These are phyloP conservation scores for Platanus orientalis DNA, from an alignment of 164 flowering plant genomes.

Conservation along the genomic window DNA sequence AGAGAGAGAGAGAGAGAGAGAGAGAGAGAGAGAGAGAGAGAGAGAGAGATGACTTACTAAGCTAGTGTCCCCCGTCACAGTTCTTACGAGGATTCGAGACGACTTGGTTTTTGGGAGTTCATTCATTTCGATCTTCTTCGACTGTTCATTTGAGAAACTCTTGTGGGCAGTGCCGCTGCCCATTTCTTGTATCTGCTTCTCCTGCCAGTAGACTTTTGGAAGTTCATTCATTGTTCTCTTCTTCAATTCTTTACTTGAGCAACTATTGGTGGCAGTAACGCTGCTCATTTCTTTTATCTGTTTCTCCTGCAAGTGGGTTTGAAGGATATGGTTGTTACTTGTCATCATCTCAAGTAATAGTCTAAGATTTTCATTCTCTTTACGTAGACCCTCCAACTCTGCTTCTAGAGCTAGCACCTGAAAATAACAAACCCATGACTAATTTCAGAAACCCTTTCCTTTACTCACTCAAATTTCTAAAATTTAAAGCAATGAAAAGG, in stretches of 20 bases:
- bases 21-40: too few species aligned
- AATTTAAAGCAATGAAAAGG: not conserved
- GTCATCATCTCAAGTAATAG: slow-evolving; percentile 20
- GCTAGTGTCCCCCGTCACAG: slow-evolving; percentile 22
- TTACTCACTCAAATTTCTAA: not conserved
- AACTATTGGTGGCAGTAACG: not conserved
- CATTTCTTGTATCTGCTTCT: not conserved
- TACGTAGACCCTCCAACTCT: slow-evolving; percentile 17
- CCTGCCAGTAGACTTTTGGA: slow-evolving; percentile 10
- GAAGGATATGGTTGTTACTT: slow-evolving; percentile 21
- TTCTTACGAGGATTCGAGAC: slow-evolving; percentile 22
- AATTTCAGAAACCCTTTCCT: too few species aligned
- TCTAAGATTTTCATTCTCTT: slow-evolving; percentile 34
- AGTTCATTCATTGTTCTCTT: too few species aligned
- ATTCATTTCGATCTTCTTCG: slow-evolving; percentile 15
- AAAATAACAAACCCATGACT: not conserved
- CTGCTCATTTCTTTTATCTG: not conserved
- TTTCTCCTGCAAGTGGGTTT: slow-evolving; percentile 11
- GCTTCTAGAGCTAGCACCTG: slow-evolving; percentile 23
- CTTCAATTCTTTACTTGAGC: slow-evolving; percentile 10
- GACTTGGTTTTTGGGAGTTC: slow-evolving; percentile 13
- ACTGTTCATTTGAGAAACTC: too few species aligned
- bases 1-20: too few species aligned
- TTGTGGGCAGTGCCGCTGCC: not conserved
- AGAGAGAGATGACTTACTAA: slow-evolving; percentile 20